Evolutionary conservation across 2,329 filamentous ascomycete genomes (phyloP), one percentile per base, ranked within the genome.

Genomic region (Exophiala bonariae): DNA sequence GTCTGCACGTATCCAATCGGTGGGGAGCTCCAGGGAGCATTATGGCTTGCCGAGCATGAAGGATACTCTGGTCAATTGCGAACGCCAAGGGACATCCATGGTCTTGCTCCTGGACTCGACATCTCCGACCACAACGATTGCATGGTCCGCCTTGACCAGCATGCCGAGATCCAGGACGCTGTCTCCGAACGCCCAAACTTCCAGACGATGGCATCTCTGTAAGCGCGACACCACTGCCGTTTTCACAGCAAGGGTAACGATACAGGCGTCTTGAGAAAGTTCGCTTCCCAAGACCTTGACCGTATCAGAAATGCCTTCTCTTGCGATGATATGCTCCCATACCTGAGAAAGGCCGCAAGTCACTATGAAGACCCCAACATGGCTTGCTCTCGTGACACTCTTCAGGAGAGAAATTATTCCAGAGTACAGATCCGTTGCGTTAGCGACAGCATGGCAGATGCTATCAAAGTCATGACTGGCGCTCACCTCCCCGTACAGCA

Each of bases 121-220:
- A 0, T 76, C 62, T 1, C 79, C 78, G 2, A 81, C 77, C 0
- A 85, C 72, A 3, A 86, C 69, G 30, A 82, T 59, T 0, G 80
- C 76, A 46, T 74, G 49, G 53, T 84, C 63, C 0, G 82, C 81
- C 26, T 64, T 55, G 2, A 51, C 53, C 10, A 85, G 54, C 82
- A 86, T 86, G 0, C 66, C 61, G 14, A 85, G 31, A 54, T 85
- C 82, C 5, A 83, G 50, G 0, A 69, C 69, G 53, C 81, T 80
- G 55, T 84, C 80, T n/a, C 81, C 81, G 54, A 85, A 80, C 0
- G 78, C 81, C 60, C 67, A 75, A 14, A 83, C 75, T 31, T 70
- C 61, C 20, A 70, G 35, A 0, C 63, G 3, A 32, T 72, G 52
- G 0, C 14, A 14, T 0, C 66, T 19, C 42, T 62, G 64, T 16